Evolutionary conservation across 805 yeast species (phyloP).

Genomic region (Myxozyma lipomycoides): DNA sequence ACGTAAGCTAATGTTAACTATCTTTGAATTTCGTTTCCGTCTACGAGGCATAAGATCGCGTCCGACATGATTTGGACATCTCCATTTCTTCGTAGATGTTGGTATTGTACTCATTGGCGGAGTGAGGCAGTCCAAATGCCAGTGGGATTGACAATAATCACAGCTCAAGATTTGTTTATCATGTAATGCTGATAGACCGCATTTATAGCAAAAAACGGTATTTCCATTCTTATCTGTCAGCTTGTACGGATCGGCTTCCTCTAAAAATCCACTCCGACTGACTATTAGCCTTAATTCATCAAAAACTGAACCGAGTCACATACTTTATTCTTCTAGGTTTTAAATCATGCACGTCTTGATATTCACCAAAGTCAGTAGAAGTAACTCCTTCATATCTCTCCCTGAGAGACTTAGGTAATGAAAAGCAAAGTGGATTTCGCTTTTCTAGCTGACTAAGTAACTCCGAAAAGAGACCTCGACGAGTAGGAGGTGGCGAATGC

Average conservation of each 20-base stretch:
- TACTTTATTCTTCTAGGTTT: conserved; percentile 23
- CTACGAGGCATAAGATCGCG: conserved; percentile 36
- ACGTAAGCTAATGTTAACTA: conserved; percentile 52
- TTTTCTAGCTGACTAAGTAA: conserved; percentile 56
- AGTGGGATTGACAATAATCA: conserved; percentile 74
- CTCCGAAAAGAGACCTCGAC: conserved; percentile 48
- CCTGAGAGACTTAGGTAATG: conserved; percentile 63
- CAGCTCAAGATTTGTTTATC: conserved; percentile 63
- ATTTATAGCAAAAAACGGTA: conserved; percentile 67
- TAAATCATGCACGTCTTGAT: conserved; percentile 44
- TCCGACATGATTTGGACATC: conserved; percentile 77
- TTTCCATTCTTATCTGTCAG: conserved; percentile 66
- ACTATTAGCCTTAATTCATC: conserved; percentile 36
- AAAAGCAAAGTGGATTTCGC: conserved; percentile 62
- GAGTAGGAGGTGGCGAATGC: conserved; percentile 38
- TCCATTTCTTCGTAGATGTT: conserved; percentile 76
- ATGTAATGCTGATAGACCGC: conserved; percentile 65
- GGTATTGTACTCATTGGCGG: conserved; percentile 73
- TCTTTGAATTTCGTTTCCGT: conserved; percentile 48
- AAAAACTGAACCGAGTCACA: background rate
- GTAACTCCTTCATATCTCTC: conserved; percentile 70
- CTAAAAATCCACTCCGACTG: conserved; percentile 43
- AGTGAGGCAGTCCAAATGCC: conserved; percentile 85
- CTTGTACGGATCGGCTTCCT: conserved; percentile 56
- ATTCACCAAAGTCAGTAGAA: conserved; percentile 67